Evolutionary conservation across 2,329 filamentous ascomycete species (phyloP).

Genomic region (Colletotrichum viniferum): DNA sequence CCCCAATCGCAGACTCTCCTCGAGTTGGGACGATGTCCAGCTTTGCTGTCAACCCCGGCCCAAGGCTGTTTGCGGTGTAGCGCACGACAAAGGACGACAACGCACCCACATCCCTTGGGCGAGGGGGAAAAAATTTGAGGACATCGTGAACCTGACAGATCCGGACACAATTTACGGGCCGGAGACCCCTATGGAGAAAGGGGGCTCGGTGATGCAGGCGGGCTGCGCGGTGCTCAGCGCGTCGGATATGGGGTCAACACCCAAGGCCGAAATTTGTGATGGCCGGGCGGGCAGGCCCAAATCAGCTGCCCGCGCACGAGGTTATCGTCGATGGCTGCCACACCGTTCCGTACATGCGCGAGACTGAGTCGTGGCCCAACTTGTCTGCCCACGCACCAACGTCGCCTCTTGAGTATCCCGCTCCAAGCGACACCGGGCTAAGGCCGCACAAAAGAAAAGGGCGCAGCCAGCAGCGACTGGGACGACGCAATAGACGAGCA

Average conservation of each 20-base stretch:
- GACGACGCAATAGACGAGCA: background rate
- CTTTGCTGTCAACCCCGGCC: background rate
- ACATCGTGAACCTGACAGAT: background rate
- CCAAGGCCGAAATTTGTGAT: background rate
- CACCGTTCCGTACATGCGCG: background rate
- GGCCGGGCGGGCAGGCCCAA: background rate
- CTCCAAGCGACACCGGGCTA: background rate
- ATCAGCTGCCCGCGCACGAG: background rate
- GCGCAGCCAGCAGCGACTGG: background rate
- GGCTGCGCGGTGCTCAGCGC: background rate
- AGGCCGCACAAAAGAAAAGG: background rate
- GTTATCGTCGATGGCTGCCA: constrained; percentile 8
- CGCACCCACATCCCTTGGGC: background rate
- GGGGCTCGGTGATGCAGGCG: background rate
- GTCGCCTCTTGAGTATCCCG: background rate
- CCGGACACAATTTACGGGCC: background rate
- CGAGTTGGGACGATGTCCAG: background rate
- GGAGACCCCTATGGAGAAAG: background rate
- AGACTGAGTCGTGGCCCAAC: background rate
- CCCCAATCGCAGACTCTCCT: background rate
- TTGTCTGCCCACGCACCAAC: background rate
- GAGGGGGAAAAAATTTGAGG: background rate
- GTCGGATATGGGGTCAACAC: background rate
- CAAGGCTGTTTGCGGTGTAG: constrained; percentile 6
- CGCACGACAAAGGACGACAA: background rate